These are phyloP conservation scores for Wallacemonas sp. DNA, from an alignment of 208 protist genomes.

Conservation along the genomic window DNA sequence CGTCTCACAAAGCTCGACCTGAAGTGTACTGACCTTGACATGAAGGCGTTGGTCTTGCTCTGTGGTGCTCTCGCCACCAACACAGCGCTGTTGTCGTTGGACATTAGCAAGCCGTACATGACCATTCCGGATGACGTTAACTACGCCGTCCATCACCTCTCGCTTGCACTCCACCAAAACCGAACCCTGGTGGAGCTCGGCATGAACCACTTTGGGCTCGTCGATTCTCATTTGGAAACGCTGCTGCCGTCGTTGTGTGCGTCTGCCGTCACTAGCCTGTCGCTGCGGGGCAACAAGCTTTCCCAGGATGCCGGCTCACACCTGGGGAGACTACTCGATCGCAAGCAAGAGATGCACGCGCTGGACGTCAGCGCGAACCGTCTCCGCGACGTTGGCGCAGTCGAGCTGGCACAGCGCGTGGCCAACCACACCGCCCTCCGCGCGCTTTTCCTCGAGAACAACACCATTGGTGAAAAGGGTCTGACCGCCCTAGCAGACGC, in stretches of 20 bases:
- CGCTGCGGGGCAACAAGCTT: slow-evolving; percentile 68
- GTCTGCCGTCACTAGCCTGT: slow-evolving; percentile 43
- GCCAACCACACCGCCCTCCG: slow-evolving; percentile 41
- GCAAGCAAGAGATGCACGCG: slow-evolving; percentile 48
- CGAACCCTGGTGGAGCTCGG: slow-evolving; percentile 42
- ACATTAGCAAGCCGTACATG: slow-evolving; percentile 68
- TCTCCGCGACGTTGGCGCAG: slow-evolving; percentile 59
- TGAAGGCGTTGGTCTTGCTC: slow-evolving; percentile 62
- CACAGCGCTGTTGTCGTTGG: slow-evolving; percentile 45
- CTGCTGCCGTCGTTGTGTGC: slow-evolving; percentile 54
- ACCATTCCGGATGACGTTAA: slow-evolving; percentile 57
- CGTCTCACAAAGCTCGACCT: slow-evolving; percentile 56
- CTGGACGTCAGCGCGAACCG: slow-evolving; percentile 72
- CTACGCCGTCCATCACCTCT: slow-evolving; percentile 70
- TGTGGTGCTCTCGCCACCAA: slow-evolving; percentile 40
- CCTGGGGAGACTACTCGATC: slow-evolving; percentile 56
- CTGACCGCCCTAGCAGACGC: slow-evolving; percentile 44
- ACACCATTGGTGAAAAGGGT: slow-evolving; percentile 59
- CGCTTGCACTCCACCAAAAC: slow-evolving; percentile 49
- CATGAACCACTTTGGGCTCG: slow-evolving; percentile 57
- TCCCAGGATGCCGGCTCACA: slow-evolving; percentile 59
- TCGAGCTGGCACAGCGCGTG: slow-evolving; percentile 39
- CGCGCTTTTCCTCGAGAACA: slow-evolving; percentile 44
- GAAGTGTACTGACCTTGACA: slow-evolving; percentile 49
- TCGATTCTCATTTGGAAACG: slow-evolving; percentile 43